These are phyloP conservation scores for Fusarium ambrosium DNA, from an alignment of 2,329 filamentous ascomycete species.

Conservation along the genomic window DNA sequence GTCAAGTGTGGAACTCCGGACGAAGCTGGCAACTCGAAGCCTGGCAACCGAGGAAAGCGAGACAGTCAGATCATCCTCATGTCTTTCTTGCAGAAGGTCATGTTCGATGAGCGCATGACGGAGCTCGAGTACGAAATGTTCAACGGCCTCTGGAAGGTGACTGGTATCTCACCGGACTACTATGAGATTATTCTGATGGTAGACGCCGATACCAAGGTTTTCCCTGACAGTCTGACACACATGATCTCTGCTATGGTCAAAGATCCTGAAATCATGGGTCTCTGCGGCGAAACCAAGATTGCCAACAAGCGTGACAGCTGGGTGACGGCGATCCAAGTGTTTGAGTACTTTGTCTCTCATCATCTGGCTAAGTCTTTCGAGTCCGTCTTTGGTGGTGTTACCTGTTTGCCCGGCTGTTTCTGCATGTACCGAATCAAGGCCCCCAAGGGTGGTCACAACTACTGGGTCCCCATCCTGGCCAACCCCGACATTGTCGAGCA, in stretches of 20 bases:
- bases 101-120: constrained; percentile 99
- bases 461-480: constrained; percentile 98
- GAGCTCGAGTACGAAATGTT: constrained; percentile 99
- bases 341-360: constrained; percentile 99
- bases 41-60: constrained; percentile 97
- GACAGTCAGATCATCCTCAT: constrained; percentile 99
- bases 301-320: constrained; percentile 96
- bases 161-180: constrained; percentile 97
- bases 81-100: constrained; percentile 99
- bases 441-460: constrained; percentile 97
- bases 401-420: constrained; percentile 98
- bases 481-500: constrained; percentile 99
- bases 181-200: constrained; percentile 99
- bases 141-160: constrained; percentile 98
- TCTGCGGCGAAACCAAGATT: constrained; percentile 99
- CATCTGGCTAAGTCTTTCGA: constrained; percentile 98
- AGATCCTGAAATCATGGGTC: constrained; percentile 98
- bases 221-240: constrained; percentile 97
- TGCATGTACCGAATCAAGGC: constrained; percentile 99
- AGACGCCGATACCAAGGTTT: constrained; percentile 98
- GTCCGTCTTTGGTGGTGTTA: constrained; percentile 98
- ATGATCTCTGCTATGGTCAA: constrained; percentile 99
- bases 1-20: constrained; percentile 96
- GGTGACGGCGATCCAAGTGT: constrained; percentile 98
- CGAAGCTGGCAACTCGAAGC: constrained; percentile 84